Percentiles rank a stretch among this genome's conserved stretches.
These are phyloP conservation scores for Rhodamnia argentea DNA, from an alignment of 345 rosid genomes.

Conservation along the genomic window DNA sequence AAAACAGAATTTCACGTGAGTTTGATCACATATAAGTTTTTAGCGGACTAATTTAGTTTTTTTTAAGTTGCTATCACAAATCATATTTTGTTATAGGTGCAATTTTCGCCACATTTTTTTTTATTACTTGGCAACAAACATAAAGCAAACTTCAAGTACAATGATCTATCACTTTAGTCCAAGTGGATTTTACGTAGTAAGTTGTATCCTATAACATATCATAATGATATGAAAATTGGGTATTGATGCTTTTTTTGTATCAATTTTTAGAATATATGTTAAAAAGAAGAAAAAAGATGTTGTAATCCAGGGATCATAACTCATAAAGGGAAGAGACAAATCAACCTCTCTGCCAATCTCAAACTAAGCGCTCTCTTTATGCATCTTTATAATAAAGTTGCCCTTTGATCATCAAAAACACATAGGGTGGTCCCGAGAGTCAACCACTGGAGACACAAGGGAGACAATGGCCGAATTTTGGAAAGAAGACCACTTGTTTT, in stretches of 20 bases:
- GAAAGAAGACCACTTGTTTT: slow-evolving; percentile 18
- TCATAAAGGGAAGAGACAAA: not conserved
- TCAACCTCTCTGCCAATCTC: not conserved
- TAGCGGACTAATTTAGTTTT: not conserved
- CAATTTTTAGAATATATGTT: too few species aligned
- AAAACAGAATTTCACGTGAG: not conserved
- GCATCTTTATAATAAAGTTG: not conserved
- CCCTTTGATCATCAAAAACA: not conserved
- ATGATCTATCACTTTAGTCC: not conserved
- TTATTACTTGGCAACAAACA: not conserved
- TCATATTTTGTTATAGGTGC: too few species aligned
- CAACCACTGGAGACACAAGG: not conserved
- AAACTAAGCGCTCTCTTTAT: not conserved
- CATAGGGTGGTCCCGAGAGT: slow-evolving; percentile 43
- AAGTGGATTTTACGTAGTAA: not conserved
- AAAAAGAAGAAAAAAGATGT: too few species aligned
- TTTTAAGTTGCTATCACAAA: too few species aligned
- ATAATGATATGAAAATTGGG: too few species aligned
- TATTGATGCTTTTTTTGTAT: too few species aligned
- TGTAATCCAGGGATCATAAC: not conserved
- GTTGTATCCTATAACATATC: too few species aligned
- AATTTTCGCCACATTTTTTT: not conserved
- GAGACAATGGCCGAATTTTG: slow-evolving; percentile 13
- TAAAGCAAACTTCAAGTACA: not conserved
- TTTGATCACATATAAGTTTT: not conserved